A percentile compares a stretch with the other conserved stretches of the same genome.
These are phyloP conservation scores for Pseudonectria foliicola DNA, from an alignment of 2,329 filamentous ascomycete species.

Conservation along the genomic window DNA sequence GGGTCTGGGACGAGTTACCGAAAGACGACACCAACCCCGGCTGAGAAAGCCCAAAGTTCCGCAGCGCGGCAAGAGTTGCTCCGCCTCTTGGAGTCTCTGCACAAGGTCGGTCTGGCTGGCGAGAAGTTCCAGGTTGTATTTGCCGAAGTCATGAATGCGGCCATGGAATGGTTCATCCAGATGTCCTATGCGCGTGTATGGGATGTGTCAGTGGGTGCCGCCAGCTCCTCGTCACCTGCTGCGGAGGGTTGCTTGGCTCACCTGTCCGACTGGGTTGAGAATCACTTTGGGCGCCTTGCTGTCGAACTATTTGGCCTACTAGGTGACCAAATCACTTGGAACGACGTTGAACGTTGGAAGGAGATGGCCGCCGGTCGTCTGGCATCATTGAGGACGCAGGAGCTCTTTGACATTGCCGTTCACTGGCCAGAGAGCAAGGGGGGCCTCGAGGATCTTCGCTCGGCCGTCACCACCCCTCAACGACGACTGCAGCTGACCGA, in stretches of 20 bases:
- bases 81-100: slow-evolving; percentile 50
- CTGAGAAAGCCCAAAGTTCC: slow-evolving; percentile 24
- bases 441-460: slow-evolving; percentile 66
- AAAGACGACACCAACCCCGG: slow-evolving; percentile 5
- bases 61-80: slow-evolving; percentile 45
- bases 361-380: slow-evolving; percentile 62
- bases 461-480: slow-evolving; percentile 60
- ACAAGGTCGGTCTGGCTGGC: slow-evolving; percentile 60
- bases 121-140: slow-evolving; percentile 64
- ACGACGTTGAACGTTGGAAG: slow-evolving; percentile 61
- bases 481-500: slow-evolving; percentile 64
- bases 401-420: slow-evolving; percentile 73
- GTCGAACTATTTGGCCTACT: slow-evolving; percentile 51
- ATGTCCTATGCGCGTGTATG: slow-evolving; percentile 59
- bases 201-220: slow-evolving; percentile 23
- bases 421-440: slow-evolving; percentile 66
- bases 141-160: slow-evolving; percentile 61
- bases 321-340: slow-evolving; percentile 39
- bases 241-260: slow-evolving; percentile 50
- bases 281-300: slow-evolving; percentile 57
- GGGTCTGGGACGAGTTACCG: slow-evolving; percentile 19
- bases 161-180: slow-evolving; percentile 57
- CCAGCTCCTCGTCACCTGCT: slow-evolving; percentile 15
- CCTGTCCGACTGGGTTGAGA: slow-evolving; percentile 61
- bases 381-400: slow-evolving; percentile 59